Conservation (phyloP, 2,329 filamentous ascomycete genomes). For the Magnaporthiopsis poae region DNA sequence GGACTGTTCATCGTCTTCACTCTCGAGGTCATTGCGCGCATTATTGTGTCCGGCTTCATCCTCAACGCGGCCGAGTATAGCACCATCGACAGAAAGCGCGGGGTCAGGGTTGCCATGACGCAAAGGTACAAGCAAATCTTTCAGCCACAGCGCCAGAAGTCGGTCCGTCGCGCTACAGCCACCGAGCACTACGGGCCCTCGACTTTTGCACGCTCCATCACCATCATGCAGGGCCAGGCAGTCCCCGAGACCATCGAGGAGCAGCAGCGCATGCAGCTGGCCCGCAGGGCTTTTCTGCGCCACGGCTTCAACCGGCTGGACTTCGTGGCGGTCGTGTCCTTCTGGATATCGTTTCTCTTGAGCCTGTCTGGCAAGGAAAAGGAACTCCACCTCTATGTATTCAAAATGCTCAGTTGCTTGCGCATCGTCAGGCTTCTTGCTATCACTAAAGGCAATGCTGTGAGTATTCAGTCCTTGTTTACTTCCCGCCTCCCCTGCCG, state of each 20-base stretch:
- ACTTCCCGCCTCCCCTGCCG: background rate
- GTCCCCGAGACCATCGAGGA: conserved; percentile 58
- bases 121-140: conserved; percentile 73
- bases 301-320: conserved; percentile 95
- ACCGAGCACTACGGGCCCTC: conserved; percentile 40
- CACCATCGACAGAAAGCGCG: conserved; percentile 70
- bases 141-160: conserved; percentile 66
- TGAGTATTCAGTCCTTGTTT: conserved; percentile 36
- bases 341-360: conserved; percentile 81
- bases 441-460: conserved; percentile 84
- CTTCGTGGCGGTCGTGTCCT: conserved; percentile 87
- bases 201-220: conserved; percentile 68
- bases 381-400: conserved; percentile 68
- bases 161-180: conserved; percentile 44
- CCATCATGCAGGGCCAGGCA: conserved; percentile 57
- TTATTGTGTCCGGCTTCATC: conserved; percentile 87
- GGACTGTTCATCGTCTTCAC: conserved; percentile 83
- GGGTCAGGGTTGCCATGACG: conserved; percentile 61
- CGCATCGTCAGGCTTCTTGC: conserved; percentile 85
- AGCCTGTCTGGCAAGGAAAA: conserved; percentile 60
- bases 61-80: conserved; percentile 87
- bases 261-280: conserved; percentile 74
- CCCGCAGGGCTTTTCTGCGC: conserved; percentile 80
- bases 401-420: conserved; percentile 91
- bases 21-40: conserved; percentile 68